Conservation (phyloP, 768 basidiomycete species). For the Auricularia cornea region DNA sequence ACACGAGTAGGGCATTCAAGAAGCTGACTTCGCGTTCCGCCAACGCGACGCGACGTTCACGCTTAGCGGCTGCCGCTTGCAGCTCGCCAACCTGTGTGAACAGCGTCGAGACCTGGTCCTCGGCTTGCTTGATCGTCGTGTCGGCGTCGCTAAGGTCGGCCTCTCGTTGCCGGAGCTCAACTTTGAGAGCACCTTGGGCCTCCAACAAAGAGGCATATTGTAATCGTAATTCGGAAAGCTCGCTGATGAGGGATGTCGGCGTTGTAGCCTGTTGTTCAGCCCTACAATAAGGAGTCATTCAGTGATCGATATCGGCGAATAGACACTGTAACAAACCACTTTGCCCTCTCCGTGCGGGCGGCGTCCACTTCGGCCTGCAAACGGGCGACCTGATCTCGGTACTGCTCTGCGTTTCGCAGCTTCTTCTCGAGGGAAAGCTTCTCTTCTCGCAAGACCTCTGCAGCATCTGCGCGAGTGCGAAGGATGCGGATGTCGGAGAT, state of each 20-base stretch:
- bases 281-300: slow-evolving; percentile 20
- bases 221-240: slow-evolving; percentile 51
- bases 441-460: slow-evolving; percentile 69
- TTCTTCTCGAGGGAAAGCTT: slow-evolving; percentile 55
- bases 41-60: slow-evolving; percentile 33
- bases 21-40: slow-evolving; percentile 60
- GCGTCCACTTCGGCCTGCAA: slow-evolving; percentile 63
- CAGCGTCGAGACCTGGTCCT: slow-evolving; percentile 24
- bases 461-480: slow-evolving; percentile 46
- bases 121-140: slow-evolving; percentile 28
- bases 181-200: slow-evolving; percentile 51
- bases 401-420: slow-evolving; percentile 39
- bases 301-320: too few relatives aligned
- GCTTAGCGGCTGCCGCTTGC: slow-evolving; percentile 31
- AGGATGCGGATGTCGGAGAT: slow-evolving; percentile 44
- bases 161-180: slow-evolving; percentile 46
- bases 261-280: slow-evolving; percentile 26
- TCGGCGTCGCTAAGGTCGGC: slow-evolving; percentile 38
- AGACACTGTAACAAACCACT: slow-evolving; percentile 33
- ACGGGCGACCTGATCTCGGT: slow-evolving; percentile 45
- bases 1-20: slow-evolving; percentile 55
- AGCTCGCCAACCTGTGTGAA: slow-evolving; percentile 30
- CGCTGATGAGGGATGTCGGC: slow-evolving; percentile 44
- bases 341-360: slow-evolving; percentile 45
- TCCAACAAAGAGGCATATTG: slow-evolving; percentile 57